phyloP scores from a whole-genome alignment of 495 filamentous ascomycete species.

The Corynascus novoguineensis region DNA sequence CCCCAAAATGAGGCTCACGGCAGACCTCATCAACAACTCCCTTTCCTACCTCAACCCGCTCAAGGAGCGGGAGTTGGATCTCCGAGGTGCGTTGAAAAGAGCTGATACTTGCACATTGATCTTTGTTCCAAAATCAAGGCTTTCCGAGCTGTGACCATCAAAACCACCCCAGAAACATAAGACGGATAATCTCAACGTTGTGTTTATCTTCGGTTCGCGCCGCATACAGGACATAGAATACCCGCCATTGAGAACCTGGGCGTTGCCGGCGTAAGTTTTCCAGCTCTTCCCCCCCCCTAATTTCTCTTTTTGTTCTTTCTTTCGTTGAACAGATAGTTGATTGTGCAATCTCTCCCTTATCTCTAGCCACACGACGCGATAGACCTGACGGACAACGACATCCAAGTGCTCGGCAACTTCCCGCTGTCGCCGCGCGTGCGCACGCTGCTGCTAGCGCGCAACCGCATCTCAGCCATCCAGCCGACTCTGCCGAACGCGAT shows the following conservation, averaged over 20 bases:
- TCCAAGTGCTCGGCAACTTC: slow-evolving; percentile 83
- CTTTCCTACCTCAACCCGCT: slow-evolving; percentile 96
- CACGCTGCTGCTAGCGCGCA: slow-evolving; percentile 83
- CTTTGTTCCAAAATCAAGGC: slow-evolving; percentile 46
- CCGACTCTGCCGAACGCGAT: slow-evolving; percentile 62
- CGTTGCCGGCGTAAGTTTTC: slow-evolving; percentile 74
- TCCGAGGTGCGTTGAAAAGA: slow-evolving; percentile 99
- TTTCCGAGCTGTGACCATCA: slow-evolving; percentile 24
- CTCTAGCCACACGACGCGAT: slow-evolving; percentile 77
- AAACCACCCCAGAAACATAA: not conserved
- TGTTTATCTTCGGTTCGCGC: slow-evolving; percentile 17
- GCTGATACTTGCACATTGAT: slow-evolving; percentile 80
- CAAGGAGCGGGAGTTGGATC: slow-evolving; percentile 96
- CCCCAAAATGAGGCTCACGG: slow-evolving; percentile 78
- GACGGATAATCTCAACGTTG: slow-evolving; percentile 16
- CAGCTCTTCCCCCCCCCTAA: not conserved
- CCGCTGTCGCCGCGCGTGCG: slow-evolving; percentile 83
- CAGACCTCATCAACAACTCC: slow-evolving; percentile 84
- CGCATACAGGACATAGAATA: slow-evolving; percentile 88
- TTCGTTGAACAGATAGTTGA: not conserved
- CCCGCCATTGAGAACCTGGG: slow-evolving; percentile 97
- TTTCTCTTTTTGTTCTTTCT: too few relatives aligned
- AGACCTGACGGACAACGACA: slow-evolving; percentile 98
- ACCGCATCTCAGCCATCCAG: slow-evolving; percentile 78
- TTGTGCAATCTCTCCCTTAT: not conserved